Base-by-base conservation (phyloP, 768 basidiomycete genomes). In the Clitopilus hobsonii region DNA sequence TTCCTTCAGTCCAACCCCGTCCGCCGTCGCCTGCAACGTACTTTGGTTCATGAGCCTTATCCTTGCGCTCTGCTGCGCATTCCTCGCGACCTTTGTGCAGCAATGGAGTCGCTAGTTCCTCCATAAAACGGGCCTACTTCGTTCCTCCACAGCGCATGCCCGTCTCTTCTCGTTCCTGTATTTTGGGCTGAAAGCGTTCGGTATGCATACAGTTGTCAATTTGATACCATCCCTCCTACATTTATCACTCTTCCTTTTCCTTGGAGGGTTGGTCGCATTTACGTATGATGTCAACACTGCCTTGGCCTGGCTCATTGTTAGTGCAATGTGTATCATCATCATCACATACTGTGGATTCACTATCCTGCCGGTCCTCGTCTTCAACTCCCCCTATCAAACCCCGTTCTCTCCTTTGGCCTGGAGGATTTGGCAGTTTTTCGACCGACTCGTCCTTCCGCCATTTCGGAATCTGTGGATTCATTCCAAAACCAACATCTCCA, bases 311-410 rank as follows among this genome's bases (percentile, higher is more conserved):
- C 18, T 45, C 22, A 18, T 23, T 18, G 11, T 11, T 6, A 18
- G n/a, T 18, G 16, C 18, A 18, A 10, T 45, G 18, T 20, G n/a
- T 8, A 5, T 45, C 18, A 20, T 45, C 49, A 61, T 59, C 38
- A 25, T 58, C 23, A 53, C 71, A 8, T 76, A 76, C 51, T 28
- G 57, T 22, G 56, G 65, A 7, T 55, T 71, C 54, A 72, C 71
- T 5, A 51, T 70, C 32, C 63, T 72, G 18, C 71, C 73, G 2
- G 56, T 70, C 2, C 60, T 70, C 28, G 62, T 64, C 49, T 62
- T 65, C 49, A 58, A 71, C 24, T 72, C 67, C 57, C 73, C 72
- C 1, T 73, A 73, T 50, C 63, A 66, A 41, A 74, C 71, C 0
- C 71, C 73, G 5, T 55, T 73, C 8, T 72, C 75, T 1, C 58